Evolutionary conservation across 129 eudicot species (phyloP), one percentile per base, ranked within the genome.

Genomic region (Escallonia herrerae): DNA sequence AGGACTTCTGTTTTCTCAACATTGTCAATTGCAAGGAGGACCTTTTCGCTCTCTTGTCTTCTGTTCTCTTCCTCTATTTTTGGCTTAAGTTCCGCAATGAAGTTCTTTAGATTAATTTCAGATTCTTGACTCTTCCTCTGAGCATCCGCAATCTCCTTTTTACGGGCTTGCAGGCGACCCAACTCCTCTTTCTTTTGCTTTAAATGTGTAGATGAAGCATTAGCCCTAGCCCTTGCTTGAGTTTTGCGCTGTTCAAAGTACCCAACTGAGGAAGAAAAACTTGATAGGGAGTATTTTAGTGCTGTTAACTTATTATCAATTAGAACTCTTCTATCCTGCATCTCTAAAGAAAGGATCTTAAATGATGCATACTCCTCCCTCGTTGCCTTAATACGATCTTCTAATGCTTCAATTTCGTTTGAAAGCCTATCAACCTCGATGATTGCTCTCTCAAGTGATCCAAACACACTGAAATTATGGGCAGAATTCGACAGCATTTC

Each of bases 171-270:
- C 70, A 94, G 82, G 47, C 72, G 62, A 11, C 76, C 64, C 60
- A 89, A 43, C 46, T 77, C 76, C 15, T 67, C 78, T 69, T 70
- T 84, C 79, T 78, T 80, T 47, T 63, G 71, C 60, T 56, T 72
- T 6, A 93, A 37, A 12, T 64, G 40, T 45, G 83, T 64, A n/a
- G 60, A 54, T 44, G 89, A 62, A 63, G 73, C 68, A 13, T 69
- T 67, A 45, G 83, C 33, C 54, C 76, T 67, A 15, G 81, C 78
- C 55, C 79, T 76, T 66, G 90, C 84, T 45, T 78, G 79, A 48
- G 67, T 72, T 87, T 94, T 97, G 12, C 97, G 93, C 72, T 89
- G 86, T 66, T 89, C 90, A 62, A 86, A 94, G 77, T 89, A 94
- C 69, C 73, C 70, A 50, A 84, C 61, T 45, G 99, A 89, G 57